These are phyloP conservation scores for Aspergillus biplanus DNA, from an alignment of 495 filamentous ascomycete species.

Conservation along the genomic window DNA sequence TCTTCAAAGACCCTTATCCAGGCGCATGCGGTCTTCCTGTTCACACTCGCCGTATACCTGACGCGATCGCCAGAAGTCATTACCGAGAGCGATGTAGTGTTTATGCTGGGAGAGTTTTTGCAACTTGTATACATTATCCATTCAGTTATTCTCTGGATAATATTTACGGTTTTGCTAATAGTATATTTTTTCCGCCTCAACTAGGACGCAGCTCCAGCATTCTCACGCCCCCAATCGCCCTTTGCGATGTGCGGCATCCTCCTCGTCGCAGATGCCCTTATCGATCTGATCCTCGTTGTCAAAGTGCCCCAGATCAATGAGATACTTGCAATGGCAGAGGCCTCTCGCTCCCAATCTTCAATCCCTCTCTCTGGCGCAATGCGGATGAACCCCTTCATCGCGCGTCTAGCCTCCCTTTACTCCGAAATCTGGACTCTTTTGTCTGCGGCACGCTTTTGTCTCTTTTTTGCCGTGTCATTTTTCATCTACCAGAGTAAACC, in stretches of 20 bases:
- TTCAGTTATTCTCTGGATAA: no score
- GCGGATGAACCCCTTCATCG: slow-evolving; percentile 31
- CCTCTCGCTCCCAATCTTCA: slow-evolving; percentile 21
- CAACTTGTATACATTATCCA: slow-evolving; percentile 57
- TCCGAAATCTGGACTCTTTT: slow-evolving; percentile 80
- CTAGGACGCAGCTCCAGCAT: slow-evolving; percentile 51
- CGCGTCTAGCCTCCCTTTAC: slow-evolving; percentile 51
- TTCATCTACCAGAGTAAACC: slow-evolving; percentile 69
- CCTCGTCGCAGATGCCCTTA: slow-evolving; percentile 66
- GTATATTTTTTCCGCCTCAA: not conserved
- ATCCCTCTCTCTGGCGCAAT: slow-evolving; percentile 21
- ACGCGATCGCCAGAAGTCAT: slow-evolving; percentile 69
- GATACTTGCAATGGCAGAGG: slow-evolving; percentile 40
- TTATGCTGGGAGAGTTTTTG: slow-evolving; percentile 81
- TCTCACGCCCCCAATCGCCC: slow-evolving; percentile 65
- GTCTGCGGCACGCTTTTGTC: slow-evolving; percentile 64
- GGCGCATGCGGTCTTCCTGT: slow-evolving; percentile 76
- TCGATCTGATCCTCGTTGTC: slow-evolving; percentile 74
- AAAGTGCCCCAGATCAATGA: slow-evolving; percentile 46
- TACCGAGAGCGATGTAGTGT: slow-evolving; percentile 79
- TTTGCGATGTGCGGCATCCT: slow-evolving; percentile 73
- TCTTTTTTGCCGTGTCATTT: slow-evolving; percentile 67
- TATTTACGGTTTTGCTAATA: not conserved
- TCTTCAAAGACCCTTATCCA: slow-evolving; percentile 77
- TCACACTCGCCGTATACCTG: slow-evolving; percentile 82